Base-by-base conservation (phyloP, 805 yeast species). In the Debaryomyces castellii region DNA sequence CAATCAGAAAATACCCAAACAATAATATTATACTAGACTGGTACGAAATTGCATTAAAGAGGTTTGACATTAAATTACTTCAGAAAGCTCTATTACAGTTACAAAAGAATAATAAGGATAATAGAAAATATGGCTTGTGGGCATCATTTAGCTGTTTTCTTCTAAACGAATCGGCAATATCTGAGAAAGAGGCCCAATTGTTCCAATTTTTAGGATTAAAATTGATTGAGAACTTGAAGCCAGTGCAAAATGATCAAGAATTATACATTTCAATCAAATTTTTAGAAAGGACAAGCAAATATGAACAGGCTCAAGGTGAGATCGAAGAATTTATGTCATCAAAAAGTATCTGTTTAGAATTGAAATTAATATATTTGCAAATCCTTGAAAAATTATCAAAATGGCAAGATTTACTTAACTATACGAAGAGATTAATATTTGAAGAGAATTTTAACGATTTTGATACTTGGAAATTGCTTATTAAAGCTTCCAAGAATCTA, bases 361-460 rank as follows among this genome's bases (percentile, higher is more conserved):
- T 89, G 44, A 80, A 80, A 47, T 64, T 85, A 27, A 63, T 80
- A 17, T 73, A 78, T 48, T 54, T 84, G 14, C 78, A 78, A 1
- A 66, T 76, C 1, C 66, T 87, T 32, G 62, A 69, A 5, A 54
- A 63, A 12, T 25, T 63, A 6, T 66, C 74, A 43, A 52, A 71
- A 3, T 81, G 81, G 78, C 64, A 66, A 0, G 49, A 55, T 10
- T 62, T 89, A 11, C 70, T 56, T 49, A 61, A 69, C 0, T 66
- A 67, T 48, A 65, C 81, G 39, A 35, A 58, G 4, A 48, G 55
- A 3, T 69, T 80, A 11, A 60, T 89, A 27, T 66, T 74, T 14
- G 68, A 65, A 3, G 65, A 75, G 20, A 61, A 71, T 8, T 76
- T 86, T 44, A 89, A 91, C 61, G 96, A 90, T 60, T 91, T 81